phyloP scores from a whole-genome alignment of 1,139 yeast species.

The Nematodospora anomalae region DNA sequence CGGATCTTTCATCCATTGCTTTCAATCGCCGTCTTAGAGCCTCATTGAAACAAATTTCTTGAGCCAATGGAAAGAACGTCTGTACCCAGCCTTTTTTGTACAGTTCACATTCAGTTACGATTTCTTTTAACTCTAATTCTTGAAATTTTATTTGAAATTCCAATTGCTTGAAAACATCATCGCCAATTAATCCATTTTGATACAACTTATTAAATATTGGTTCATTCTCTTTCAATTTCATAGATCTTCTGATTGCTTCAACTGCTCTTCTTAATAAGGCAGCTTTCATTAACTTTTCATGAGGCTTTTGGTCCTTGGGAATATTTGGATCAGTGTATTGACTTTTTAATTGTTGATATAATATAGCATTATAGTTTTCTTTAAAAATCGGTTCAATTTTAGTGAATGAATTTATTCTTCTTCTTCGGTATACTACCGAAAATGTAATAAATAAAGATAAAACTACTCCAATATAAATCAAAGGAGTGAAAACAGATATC shows the following conservation, averaged over 20 bases:
- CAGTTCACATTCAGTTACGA: slow-evolving; percentile 74
- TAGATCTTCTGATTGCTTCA: slow-evolving; percentile 66
- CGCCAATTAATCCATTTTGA: slow-evolving; percentile 89
- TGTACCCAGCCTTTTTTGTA: slow-evolving; percentile 81
- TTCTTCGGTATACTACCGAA: slow-evolving; percentile 66
- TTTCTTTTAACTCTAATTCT: slow-evolving; percentile 76
- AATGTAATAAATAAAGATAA: slow-evolving; percentile 72
- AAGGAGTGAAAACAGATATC: slow-evolving; percentile 83
- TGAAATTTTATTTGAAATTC: slow-evolving; percentile 75
- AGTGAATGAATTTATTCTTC: slow-evolving; percentile 54
- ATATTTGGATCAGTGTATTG: slow-evolving; percentile 41
- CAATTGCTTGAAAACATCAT: slow-evolving; percentile 79
- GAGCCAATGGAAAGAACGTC: slow-evolving; percentile 73
- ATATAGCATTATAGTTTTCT: slow-evolving; percentile 62
- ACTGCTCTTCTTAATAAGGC: slow-evolving; percentile 77
- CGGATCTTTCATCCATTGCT: slow-evolving; percentile 59
- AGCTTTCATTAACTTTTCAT: slow-evolving; percentile 80
- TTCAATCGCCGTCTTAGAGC: slow-evolving; percentile 79
- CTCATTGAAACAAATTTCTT: slow-evolving; percentile 89
- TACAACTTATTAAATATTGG: slow-evolving; percentile 68
- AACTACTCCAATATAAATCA: slow-evolving; percentile 73
- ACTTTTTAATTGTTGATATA: slow-evolving; percentile 60
- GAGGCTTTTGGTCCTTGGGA: slow-evolving; percentile 54
- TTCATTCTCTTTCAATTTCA: slow-evolving; percentile 72
- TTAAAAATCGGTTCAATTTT: slow-evolving; percentile 69